These are phyloP conservation scores for Nemania sp. DNA, from an alignment of 2,329 filamentous ascomycete genomes.

Conservation along the genomic window DNA sequence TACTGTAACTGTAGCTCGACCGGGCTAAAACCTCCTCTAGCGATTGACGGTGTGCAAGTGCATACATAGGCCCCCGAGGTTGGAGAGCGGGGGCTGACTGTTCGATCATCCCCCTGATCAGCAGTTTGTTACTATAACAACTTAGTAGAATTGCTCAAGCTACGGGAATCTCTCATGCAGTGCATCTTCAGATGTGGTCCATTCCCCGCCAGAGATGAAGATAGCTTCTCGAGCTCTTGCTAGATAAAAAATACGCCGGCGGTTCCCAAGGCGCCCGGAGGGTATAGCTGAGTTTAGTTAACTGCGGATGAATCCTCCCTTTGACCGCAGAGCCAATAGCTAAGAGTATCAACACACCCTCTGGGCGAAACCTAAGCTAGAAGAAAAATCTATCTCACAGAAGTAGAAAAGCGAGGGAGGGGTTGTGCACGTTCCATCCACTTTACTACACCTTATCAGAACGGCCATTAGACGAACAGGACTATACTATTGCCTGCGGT, in stretches of 20 bases:
- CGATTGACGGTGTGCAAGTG: not conserved
- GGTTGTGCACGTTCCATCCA: not conserved
- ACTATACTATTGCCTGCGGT: not conserved
- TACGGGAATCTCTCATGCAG: no score
- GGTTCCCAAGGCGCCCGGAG: not conserved
- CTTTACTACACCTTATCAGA: not conserved
- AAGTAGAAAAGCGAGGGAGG: no score
- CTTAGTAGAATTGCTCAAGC: not conserved
- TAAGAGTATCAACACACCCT: conserved; percentile 4
- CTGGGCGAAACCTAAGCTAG: not conserved
- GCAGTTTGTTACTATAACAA: not conserved
- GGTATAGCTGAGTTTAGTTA: not conserved
- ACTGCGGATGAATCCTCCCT: not conserved
- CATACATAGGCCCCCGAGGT: not conserved
- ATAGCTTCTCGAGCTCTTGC: not conserved
- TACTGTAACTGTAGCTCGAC: not conserved
- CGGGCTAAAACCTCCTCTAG: not conserved
- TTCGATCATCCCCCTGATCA: not conserved
- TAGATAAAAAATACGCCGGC: not conserved
- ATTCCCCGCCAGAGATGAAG: not conserved
- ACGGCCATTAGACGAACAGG: not conserved
- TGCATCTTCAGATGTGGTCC: not conserved
- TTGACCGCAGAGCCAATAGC: conserved; percentile 5
- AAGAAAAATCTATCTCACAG: not conserved
- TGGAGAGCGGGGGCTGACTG: not conserved